Percentiles rank a stretch among this genome's conserved stretches.
Conservation (phyloP, 176 grass and related monocot genomes). For the Elymus sibiricus region DNA sequence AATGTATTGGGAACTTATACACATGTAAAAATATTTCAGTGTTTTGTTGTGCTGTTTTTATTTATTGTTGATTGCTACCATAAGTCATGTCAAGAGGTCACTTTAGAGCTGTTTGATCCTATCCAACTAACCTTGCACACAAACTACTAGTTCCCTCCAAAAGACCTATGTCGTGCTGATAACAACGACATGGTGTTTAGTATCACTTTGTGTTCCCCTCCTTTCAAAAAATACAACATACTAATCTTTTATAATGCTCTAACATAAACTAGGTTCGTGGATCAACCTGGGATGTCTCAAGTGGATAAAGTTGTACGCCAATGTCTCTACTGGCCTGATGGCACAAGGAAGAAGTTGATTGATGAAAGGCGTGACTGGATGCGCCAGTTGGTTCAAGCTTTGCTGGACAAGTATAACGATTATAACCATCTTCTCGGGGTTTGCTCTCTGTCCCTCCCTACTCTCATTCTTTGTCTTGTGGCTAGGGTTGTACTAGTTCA, state of each 20-base stretch:
- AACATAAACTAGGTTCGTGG: background rate
- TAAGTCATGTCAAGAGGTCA: background rate
- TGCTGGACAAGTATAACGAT: background rate
- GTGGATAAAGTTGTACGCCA: background rate
- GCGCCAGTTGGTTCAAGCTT: background rate
- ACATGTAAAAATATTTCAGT: background rate
- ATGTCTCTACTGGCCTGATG: background rate
- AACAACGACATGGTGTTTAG: background rate
- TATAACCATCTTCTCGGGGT: background rate
- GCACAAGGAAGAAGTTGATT: slow-evolving; percentile 1
- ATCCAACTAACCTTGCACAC: background rate
- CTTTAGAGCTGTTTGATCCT: background rate
- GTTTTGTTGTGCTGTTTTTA: background rate
- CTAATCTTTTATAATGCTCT: background rate
- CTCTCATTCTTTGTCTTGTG: background rate
- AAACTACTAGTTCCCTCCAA: background rate
- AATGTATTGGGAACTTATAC: background rate
- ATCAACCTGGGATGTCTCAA: background rate
- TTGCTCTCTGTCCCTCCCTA: background rate
- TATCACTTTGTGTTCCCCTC: background rate
- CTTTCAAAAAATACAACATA: background rate
- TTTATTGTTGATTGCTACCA: background rate
- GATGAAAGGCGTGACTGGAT: background rate
- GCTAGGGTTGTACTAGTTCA: background rate
- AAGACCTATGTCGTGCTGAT: background rate